Percentiles rank a stretch among this genome's conserved stretches.
Evolutionary conservation across 169 alveolate genomes (phyloP).

Genomic region (Plasmodium coatneyi): DNA sequence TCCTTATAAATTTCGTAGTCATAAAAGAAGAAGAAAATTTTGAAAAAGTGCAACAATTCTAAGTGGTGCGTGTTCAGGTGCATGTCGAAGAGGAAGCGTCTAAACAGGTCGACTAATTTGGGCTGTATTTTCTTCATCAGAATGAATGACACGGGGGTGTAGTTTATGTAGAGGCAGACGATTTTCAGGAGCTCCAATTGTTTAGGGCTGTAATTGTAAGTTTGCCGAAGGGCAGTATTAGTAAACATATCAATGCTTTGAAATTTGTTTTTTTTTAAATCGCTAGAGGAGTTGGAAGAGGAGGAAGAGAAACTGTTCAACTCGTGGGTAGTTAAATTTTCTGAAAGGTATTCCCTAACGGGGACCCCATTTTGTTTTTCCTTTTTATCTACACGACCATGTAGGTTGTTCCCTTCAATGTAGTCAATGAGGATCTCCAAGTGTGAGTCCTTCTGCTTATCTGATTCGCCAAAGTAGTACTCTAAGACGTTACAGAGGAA

Average conservation of each 20-base stretch:
- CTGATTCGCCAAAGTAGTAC: slow-evolving; percentile 20
- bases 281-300: slow-evolving; percentile 15
- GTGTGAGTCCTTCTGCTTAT: background rate
- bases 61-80: slow-evolving; percentile 24
- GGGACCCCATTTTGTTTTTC: background rate
- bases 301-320: slow-evolving; percentile 18
- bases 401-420: slow-evolving; percentile 23
- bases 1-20: slow-evolving; percentile 50
- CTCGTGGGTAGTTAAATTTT: background rate
- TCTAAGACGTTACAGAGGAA: slow-evolving; percentile 32
- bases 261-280: slow-evolving; percentile 27
- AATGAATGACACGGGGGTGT: slow-evolving; percentile 67
- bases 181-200: slow-evolving; percentile 63
- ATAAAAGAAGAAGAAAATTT: slow-evolving; percentile 52
- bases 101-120: slow-evolving; percentile 15
- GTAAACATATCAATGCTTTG: slow-evolving; percentile 14
- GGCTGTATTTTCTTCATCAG: slow-evolving; percentile 26
- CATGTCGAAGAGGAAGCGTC: slow-evolving; percentile 27
- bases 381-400: background rate
- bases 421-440: slow-evolving; percentile 20
- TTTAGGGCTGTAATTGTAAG: slow-evolving; percentile 42
- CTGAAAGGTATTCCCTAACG: background rate
- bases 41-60: slow-evolving; percentile 48
- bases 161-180: slow-evolving; percentile 52
- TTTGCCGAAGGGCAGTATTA: background rate